Evolutionary conservation across 1,284 basidiomycete genomes (phyloP).

Genomic region (Schizophyllum amplum): DNA sequence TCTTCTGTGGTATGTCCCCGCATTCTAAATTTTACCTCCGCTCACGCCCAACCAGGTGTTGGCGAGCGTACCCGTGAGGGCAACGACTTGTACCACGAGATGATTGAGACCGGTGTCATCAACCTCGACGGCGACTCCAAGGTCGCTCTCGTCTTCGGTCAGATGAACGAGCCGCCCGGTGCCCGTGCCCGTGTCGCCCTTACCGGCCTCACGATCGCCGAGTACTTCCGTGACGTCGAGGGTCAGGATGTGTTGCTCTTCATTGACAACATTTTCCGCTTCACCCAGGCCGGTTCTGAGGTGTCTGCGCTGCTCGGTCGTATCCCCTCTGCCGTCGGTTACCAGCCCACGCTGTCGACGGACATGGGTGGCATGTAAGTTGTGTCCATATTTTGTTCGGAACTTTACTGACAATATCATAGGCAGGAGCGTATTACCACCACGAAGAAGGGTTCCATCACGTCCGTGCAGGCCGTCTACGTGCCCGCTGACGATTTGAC

Average conservation of each 20-base stretch:
- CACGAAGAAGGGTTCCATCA: conserved; percentile 99
- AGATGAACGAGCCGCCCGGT: conserved; percentile 99
- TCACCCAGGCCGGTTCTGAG: conserved; percentile 99
- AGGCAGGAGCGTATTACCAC: conserved; percentile 99
- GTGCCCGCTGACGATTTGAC: conserved; percentile 99
- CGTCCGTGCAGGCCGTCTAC: conserved; percentile 99
- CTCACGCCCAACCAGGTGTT: conserved; percentile 56
- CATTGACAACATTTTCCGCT: conserved; percentile 99
- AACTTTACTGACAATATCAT: conserved; percentile 13
- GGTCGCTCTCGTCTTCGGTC: conserved; percentile 99
- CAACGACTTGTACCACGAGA: conserved; percentile 99
- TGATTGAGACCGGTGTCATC: conserved; percentile 99
- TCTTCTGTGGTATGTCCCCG: conserved; percentile 79
- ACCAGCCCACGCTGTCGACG: conserved; percentile 98
- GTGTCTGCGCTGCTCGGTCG: conserved; percentile 99
- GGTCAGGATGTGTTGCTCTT: conserved; percentile 99
- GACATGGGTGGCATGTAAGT: conserved; percentile 99
- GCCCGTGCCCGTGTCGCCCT: conserved; percentile 99
- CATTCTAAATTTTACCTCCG: conserved; percentile 3
- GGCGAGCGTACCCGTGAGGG: conserved; percentile 99
- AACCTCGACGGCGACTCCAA: conserved; percentile 98
- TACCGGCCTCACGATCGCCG: conserved; percentile 97
- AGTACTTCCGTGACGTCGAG: conserved; percentile 99
- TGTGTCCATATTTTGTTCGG: conserved; percentile 1
- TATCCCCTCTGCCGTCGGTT: conserved; percentile 99